A percentile compares a stretch with the other conserved stretches of the same genome.
Evolutionary conservation across 1,284 basidiomycete species (phyloP).

Genomic region (Cryptococcus neoformans): DNA sequence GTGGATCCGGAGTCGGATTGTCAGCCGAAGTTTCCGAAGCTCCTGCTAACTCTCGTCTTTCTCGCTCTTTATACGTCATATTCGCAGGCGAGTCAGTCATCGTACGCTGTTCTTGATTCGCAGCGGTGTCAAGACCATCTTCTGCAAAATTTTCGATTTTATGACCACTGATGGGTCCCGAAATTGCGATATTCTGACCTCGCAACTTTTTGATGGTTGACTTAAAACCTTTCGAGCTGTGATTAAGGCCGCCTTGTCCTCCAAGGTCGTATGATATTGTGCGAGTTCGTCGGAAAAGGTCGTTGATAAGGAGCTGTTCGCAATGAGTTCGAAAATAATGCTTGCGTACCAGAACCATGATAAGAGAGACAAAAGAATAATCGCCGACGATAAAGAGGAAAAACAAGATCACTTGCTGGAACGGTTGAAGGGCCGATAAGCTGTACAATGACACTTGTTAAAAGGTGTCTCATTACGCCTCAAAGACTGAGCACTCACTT

Average conservation of each 20-base stretch:
- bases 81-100: slow-evolving; percentile 11
- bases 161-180: slow-evolving; percentile 10
- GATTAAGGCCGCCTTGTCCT: background rate
- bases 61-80: slow-evolving; percentile 4
- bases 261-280: slow-evolving; percentile 6
- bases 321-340: slow-evolving; percentile 31
- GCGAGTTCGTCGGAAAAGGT: slow-evolving; percentile 16
- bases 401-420: slow-evolving; percentile 37
- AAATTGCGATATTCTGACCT: slow-evolving; percentile 5
- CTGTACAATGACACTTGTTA: slow-evolving; percentile 14
- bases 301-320: slow-evolving; percentile 23
- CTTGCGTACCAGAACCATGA: slow-evolving; percentile 39
- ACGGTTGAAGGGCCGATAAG: slow-evolving; percentile 28
- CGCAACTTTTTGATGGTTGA: background rate
- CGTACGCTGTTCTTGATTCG: background rate
- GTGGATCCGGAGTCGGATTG: slow-evolving; percentile 4
- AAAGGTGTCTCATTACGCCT: background rate
- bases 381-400: slow-evolving; percentile 39
- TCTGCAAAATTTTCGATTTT: slow-evolving; percentile 14
- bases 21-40: slow-evolving; percentile 1
- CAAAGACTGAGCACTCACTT: slow-evolving; percentile 15
- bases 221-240: background rate
- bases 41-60: background rate
- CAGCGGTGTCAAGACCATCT: background rate
- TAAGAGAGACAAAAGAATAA: slow-evolving; percentile 25